These are phyloP conservation scores for Populus davidiana DNA, from an alignment of 345 rosid genomes.

Conservation along the genomic window DNA sequence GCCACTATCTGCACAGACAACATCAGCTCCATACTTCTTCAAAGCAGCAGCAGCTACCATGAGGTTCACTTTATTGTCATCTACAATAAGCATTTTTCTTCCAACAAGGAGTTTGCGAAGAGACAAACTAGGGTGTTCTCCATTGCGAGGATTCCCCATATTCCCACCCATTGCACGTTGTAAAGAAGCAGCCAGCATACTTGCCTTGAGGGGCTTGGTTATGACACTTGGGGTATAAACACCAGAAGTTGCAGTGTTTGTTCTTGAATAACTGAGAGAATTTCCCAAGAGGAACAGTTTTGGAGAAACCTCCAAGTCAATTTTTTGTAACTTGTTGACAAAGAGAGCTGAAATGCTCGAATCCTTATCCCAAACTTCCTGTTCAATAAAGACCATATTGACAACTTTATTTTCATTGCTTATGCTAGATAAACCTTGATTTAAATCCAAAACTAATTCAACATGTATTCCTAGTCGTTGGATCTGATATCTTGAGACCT, in stretches of 20 bases:
- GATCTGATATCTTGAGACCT: constrained; percentile 73
- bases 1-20: constrained; percentile 68
- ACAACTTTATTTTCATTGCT: constrained; percentile 28
- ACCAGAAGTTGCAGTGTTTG: constrained; percentile 21
- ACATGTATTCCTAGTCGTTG: constrained; percentile 72
- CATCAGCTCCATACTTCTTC: constrained; percentile 92
- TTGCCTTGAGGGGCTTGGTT: constrained; percentile 80
- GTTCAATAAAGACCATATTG: constrained; percentile 69
- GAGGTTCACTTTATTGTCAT: constrained; percentile 82
- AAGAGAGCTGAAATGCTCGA: constrained; percentile 39
- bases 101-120: constrained; percentile 70
- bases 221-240: constrained; percentile 43
- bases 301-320: constrained; percentile 33
- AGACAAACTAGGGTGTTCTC: constrained; percentile 52
- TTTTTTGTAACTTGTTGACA: constrained; percentile 32
- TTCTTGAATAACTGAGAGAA: constrained; percentile 39
- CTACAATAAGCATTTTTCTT: constrained; percentile 74
- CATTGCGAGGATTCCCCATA: constrained; percentile 52
- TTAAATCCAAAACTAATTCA: constrained; percentile 53
- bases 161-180: constrained; percentile 72
- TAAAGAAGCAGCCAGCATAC: constrained; percentile 77
- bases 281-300: constrained; percentile 62
- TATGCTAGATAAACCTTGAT: constrained; percentile 41
- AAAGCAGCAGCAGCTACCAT: constrained; percentile 90
- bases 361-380: constrained; percentile 80